Evolutionary conservation across 2,329 filamentous ascomycete species (phyloP), one percentile per base, ranked within the genome.

Genomic region (Fusarium odoratissimum): DNA sequence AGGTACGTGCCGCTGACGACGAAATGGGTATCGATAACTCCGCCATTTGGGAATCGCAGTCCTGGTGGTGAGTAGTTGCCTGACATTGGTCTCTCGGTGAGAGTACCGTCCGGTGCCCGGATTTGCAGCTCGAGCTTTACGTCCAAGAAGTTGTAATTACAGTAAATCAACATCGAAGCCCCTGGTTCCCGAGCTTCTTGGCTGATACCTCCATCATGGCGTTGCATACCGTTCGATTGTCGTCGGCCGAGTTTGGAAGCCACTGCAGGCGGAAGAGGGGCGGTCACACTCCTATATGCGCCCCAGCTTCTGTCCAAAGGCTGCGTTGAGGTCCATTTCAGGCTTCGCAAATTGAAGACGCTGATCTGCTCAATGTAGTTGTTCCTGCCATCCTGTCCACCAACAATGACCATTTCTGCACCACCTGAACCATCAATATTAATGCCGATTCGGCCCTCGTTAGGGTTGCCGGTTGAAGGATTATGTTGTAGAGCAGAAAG

Each of bases 361-460:
- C 95, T 98, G 72, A 99, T 97, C 82, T 99, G 95, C 82, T 99
- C 95, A 75, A 99, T 99, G 79, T 99, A 99, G 81, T 97, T 95
- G 81, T 99, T 99, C n/a, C 92, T 92, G 60, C 93, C 96, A 79
- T 99, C 96, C 82, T 99, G 96, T 0, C 96, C 96, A 67, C 96
- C 96, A 12, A 98, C 95, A 19, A 99, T 92, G 10, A 99, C 90
- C 95, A 99, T 98, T 81, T 99, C 95, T 4, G 96, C 94, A 37
- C 96, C 96, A 21, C 96, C 96, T 25, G 91, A 90, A 1, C 96
- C 95, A 81, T 99, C 95, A 67, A 98, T 91, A 71, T 93, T 92
- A 64, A 97, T 92, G 6, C 95, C 95, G 64, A 98, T 91, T 6
- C 92, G 90, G 21, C 95, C 95, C 78, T 96, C 93, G 79, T 98